Percentiles rank a stretch among this genome's conserved stretches.
Conservation (phyloP, 2,329 filamentous ascomycete species). For the Rutstroemia sp. region DNA sequence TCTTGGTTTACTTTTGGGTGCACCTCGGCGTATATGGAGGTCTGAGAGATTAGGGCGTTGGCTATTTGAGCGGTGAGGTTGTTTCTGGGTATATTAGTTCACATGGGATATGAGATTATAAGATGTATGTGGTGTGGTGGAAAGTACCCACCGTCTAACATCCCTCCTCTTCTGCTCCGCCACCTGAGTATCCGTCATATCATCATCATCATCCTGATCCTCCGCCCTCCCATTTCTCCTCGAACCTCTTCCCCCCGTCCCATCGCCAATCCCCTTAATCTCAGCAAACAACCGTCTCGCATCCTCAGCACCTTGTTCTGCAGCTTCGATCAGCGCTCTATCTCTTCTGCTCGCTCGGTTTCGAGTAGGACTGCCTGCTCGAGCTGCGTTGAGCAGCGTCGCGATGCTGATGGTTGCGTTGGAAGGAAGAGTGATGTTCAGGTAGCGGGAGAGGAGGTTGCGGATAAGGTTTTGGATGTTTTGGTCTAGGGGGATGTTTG, state of each 20-base stretch:
- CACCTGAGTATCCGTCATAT: not conserved
- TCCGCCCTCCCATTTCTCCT: too few species aligned
- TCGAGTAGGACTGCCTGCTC: too few species aligned
- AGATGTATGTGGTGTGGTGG: not conserved
- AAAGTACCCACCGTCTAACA: conserved; percentile 11
- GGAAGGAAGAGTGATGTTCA: not conserved
- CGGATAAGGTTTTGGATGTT: not conserved
- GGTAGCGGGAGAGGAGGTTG: not conserved
- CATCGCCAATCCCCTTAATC: too few species aligned
- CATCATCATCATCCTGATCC: too few species aligned
- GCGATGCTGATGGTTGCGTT: not conserved
- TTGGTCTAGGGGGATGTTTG: not conserved
- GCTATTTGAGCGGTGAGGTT: conserved; percentile 19
- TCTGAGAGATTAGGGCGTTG: conserved; percentile 12
- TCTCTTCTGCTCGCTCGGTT: too few species aligned
- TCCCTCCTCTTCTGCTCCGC: not conserved
- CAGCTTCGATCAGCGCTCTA: too few species aligned
- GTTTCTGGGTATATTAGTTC: conserved; percentile 7
- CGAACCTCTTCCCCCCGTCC: too few species aligned
- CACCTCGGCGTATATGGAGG: conserved; percentile 15
- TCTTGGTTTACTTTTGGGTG: conserved; percentile 18
- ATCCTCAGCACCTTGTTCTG: too few species aligned
- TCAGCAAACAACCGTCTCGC: too few species aligned
- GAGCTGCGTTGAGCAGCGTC: too few species aligned
- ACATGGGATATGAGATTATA: not conserved